Evolutionary conservation across 2,329 filamentous ascomycete genomes (phyloP).

Genomic region (Clonostachys solani): DNA sequence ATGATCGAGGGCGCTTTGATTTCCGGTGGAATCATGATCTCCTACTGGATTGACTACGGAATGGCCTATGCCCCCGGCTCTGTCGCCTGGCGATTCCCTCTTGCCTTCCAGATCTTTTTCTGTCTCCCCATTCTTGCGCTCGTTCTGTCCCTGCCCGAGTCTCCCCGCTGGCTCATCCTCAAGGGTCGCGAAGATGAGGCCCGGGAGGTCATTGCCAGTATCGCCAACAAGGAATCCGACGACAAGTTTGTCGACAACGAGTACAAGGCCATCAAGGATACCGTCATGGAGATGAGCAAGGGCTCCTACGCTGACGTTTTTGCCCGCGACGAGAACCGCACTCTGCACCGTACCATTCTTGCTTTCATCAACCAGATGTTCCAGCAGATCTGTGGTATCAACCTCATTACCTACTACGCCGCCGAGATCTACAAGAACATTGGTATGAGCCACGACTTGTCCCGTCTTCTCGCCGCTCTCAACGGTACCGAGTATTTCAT

Average conservation of each 20-base stretch:
- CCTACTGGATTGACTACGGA: slow-evolving; percentile 58
- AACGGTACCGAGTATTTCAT: slow-evolving; percentile 50
- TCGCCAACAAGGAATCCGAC: slow-evolving; percentile 49
- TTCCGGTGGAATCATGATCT: slow-evolving; percentile 51
- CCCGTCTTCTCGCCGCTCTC: slow-evolving; percentile 49
- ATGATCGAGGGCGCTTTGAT: slow-evolving; percentile 58
- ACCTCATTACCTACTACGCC: slow-evolving; percentile 61
- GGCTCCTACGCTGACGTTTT: slow-evolving; percentile 56
- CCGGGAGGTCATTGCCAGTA: slow-evolving; percentile 38
- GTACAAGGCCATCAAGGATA: slow-evolving; percentile 57
- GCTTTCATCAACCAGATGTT: slow-evolving; percentile 61
- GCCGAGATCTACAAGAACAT: slow-evolving; percentile 54
- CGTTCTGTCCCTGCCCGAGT: slow-evolving; percentile 50
- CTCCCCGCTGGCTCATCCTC: slow-evolving; percentile 42
- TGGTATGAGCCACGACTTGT: slow-evolving; percentile 46
- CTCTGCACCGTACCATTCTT: slow-evolving; percentile 54
- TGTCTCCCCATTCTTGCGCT: slow-evolving; percentile 51
- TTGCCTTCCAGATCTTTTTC: slow-evolving; percentile 51
- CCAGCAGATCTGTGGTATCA: slow-evolving; percentile 59
- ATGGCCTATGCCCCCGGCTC: slow-evolving; percentile 41
- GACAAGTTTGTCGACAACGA: slow-evolving; percentile 56
- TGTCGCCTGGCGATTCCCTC: slow-evolving; percentile 52
- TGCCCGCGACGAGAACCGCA: slow-evolving; percentile 50
- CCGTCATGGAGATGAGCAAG: slow-evolving; percentile 65
- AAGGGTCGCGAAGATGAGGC: slow-evolving; percentile 43